Evolutionary conservation across 2,329 filamentous ascomycete genomes (phyloP), one percentile per base, ranked within the genome.

Genomic region (Apiospora koreana): DNA sequence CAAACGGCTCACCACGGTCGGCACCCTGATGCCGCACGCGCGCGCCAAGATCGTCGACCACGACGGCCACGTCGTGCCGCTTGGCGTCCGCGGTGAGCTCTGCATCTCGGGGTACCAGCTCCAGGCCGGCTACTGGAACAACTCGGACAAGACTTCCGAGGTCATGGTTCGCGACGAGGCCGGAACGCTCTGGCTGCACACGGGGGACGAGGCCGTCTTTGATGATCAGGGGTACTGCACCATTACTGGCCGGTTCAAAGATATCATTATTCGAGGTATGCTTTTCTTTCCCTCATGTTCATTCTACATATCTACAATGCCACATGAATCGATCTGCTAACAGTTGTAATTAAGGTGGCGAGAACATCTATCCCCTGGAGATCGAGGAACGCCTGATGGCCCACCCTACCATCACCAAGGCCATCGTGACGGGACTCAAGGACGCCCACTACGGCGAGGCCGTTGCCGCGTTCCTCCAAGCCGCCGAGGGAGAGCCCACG

Each of bases 71-170:
- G 85, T 91, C 54, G 86, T 95, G 12, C 92, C 91, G 0, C 80
- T 93, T 18, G 93, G 93, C 28, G 81, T 85, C 43, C 84, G 88
- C 10, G 93, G 93, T 23, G 93, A 95, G 82, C 86, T 95, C 28
- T 94, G 92, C 78, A 93, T 94, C 58, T 88, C 91, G 0, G 93
- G 93, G 0, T 95, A 94, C 79, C 92, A 94, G 79, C 83, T 95
- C 14, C 92, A 92, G 78, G 86, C 86, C 2, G 88, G 87, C 16
- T 90, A 89, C 79, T 90, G 85, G 87, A 88, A 93, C 76, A 94
- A 94, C 80, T 87, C 88, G 54, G 88, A 89, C 76, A 95, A 94
- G 84, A 95, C 92, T 1, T 88, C 86, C 71, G 88, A 89, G 79
- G 82, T 83, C 10, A 88, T 89, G 86, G 77, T 83, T 25, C 80